Evolutionary conservation across 2,329 filamentous ascomycete species (phyloP).

Genomic region (Colletotrichum graminicola): DNA sequence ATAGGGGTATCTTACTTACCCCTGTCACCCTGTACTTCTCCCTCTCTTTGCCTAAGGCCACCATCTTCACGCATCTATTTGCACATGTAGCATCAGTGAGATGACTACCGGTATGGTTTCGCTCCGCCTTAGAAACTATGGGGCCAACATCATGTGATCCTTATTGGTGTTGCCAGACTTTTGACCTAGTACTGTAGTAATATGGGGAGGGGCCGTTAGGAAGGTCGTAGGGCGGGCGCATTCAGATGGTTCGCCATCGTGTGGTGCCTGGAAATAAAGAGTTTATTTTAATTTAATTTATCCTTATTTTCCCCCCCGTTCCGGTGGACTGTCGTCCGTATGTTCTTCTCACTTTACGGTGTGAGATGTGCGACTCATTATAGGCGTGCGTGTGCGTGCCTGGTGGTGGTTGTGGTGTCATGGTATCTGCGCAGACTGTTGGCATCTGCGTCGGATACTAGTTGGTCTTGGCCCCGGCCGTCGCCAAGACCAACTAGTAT

Average conservation of each 20-base stretch:
- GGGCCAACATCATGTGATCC: too few relatives aligned
- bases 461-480: background rate
- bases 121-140: too few relatives aligned
- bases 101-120: too few relatives aligned
- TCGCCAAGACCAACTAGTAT: background rate
- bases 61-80: too few relatives aligned
- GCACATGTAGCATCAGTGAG: too few relatives aligned
- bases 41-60: too few relatives aligned
- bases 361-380: constrained; percentile 3
- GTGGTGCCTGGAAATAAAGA: background rate
- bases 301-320: background rate
- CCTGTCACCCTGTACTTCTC: too few relatives aligned
- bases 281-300: background rate
- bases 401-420: background rate
- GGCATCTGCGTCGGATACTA: constrained; percentile 31
- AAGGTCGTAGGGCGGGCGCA: constrained; percentile 22
- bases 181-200: too few relatives aligned
- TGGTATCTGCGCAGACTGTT: constrained; percentile 35
- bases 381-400: background rate
- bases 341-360: constrained; percentile 6
- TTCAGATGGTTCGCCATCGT: constrained; percentile 27
- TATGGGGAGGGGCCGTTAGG: constrained; percentile 5
- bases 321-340: constrained; percentile 7
- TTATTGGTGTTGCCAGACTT: too few relatives aligned
- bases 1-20: too few relatives aligned